Conservation (phyloP, 2,329 filamentous ascomycete species). For the Cladosporium velox region DNA sequence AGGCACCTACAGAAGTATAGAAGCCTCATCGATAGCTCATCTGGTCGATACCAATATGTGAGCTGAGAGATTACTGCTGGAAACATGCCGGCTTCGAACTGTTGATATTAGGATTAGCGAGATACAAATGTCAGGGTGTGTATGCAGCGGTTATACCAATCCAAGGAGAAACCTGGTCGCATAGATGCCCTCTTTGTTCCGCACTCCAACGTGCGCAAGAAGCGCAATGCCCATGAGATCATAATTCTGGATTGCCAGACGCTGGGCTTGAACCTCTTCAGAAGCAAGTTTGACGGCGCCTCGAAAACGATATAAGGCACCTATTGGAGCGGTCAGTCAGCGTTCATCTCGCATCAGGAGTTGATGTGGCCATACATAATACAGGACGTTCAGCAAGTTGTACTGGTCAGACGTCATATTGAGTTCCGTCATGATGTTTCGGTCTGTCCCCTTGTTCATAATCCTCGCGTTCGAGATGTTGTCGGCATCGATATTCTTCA, state of each 20-base stretch:
- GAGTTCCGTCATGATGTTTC: slow-evolving; percentile 29
- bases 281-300: slow-evolving; percentile 54
- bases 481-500: slow-evolving; percentile 38
- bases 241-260: slow-evolving; percentile 67
- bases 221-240: slow-evolving; percentile 77
- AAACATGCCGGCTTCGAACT: slow-evolving; percentile 22
- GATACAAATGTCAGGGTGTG: not conserved
- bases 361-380: slow-evolving; percentile 35
- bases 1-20: slow-evolving; percentile 23
- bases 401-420: slow-evolving; percentile 38
- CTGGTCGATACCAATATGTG: slow-evolving; percentile 51
- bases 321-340: not conserved
- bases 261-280: slow-evolving; percentile 55
- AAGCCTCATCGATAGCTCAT: slow-evolving; percentile 44
- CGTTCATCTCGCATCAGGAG: fast-evolving
- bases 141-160: not conserved
- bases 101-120: not conserved
- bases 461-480: slow-evolving; percentile 41
- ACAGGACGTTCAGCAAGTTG: slow-evolving; percentile 40
- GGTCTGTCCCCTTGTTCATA: slow-evolving; percentile 40
- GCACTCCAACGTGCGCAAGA: slow-evolving; percentile 72
- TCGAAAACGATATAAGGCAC: slow-evolving; percentile 51
- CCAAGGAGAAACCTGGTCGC: slow-evolving; percentile 12
- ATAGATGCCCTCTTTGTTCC: slow-evolving; percentile 47
- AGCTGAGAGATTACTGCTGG: slow-evolving; percentile 20